These are phyloP conservation scores for Taiozyma sp. DNA, from an alignment of 1,139 yeast genomes.

Conservation along the genomic window DNA sequence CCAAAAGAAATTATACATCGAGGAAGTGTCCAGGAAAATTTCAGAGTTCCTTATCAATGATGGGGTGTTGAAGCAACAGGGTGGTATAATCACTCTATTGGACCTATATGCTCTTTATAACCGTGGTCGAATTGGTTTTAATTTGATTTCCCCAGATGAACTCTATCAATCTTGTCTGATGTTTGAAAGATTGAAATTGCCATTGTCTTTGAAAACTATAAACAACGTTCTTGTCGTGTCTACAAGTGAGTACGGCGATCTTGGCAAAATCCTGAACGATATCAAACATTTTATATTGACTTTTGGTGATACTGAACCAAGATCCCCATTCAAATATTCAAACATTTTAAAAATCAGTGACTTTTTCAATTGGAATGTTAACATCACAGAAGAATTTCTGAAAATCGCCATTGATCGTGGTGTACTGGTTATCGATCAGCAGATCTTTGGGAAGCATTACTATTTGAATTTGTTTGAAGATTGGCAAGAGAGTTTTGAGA, in stretches of 20 bases:
- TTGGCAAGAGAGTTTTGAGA: not conserved
- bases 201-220: conserved; percentile 37
- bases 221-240: conserved; percentile 43
- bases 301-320: conserved; percentile 22
- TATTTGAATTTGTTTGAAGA: conserved; percentile 25
- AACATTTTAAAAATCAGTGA: conserved; percentile 26
- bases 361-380: conserved; percentile 63
- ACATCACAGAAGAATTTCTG: conserved; percentile 65
- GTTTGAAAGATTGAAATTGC: conserved; percentile 42
- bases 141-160: conserved; percentile 56
- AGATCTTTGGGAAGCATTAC: conserved; percentile 50
- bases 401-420: conserved; percentile 57
- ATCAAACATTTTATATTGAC: conserved; percentile 29
- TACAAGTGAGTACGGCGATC: conserved; percentile 25
- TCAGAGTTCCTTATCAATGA: conserved; percentile 47
- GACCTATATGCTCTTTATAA: conserved; percentile 61
- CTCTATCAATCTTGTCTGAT: conserved; percentile 45
- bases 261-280: conserved; percentile 26
- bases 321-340: conserved; percentile 24
- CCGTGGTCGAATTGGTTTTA: conserved; percentile 49
- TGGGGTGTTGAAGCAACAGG: conserved; percentile 40
- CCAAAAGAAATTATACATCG: conserved; percentile 26
- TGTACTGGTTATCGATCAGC: conserved; percentile 59
- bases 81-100: conserved; percentile 54
- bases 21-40: conserved; percentile 46